phyloP scores from a whole-genome alignment of 208 protist species.

The Naegleria fowleri region DNA sequence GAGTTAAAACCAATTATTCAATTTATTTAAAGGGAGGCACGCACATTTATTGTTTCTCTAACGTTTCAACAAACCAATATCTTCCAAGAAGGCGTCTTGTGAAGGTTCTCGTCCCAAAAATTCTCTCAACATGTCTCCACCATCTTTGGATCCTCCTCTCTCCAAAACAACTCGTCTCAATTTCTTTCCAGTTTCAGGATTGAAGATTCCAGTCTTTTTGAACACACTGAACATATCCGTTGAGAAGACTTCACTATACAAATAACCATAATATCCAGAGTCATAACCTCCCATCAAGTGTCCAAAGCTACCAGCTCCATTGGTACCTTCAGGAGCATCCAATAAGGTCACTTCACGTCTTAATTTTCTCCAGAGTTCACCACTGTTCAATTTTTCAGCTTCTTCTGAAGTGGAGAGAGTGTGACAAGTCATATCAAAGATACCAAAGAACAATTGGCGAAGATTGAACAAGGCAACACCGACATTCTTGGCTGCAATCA shows the following conservation, averaged over 20 bases:
- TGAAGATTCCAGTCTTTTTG: constrained; percentile 30
- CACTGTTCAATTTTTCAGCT: neutral
- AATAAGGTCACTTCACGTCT: constrained; percentile 32
- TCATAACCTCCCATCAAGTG: constrained; percentile 56
- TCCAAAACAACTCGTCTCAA: neutral
- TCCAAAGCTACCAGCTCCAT: constrained; percentile 48
- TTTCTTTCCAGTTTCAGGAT: neutral
- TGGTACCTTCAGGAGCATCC: constrained; percentile 29
- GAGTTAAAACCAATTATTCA: too few species aligned
- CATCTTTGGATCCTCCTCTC: constrained; percentile 43
- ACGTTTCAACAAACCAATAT: constrained; percentile 3
- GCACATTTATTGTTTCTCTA: too few species aligned
- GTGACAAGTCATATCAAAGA: constrained; percentile 45
- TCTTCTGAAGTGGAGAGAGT: neutral
- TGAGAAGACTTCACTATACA: constrained; percentile 54
- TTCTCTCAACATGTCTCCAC: constrained; percentile 32
- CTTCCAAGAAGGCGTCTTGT: constrained; percentile 43
- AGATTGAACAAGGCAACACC: constrained; percentile 24
- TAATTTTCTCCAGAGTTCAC: constrained; percentile 28
- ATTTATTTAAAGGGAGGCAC: too few species aligned
- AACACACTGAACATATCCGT: constrained; percentile 47
- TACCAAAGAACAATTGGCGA: constrained; percentile 39
- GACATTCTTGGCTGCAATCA: constrained; percentile 30
- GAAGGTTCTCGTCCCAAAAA: constrained; percentile 50
- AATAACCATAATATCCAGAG: constrained; percentile 60